phyloP scores from a whole-genome alignment of 345 rosid genomes.

The Gossypium thurberi region DNA sequence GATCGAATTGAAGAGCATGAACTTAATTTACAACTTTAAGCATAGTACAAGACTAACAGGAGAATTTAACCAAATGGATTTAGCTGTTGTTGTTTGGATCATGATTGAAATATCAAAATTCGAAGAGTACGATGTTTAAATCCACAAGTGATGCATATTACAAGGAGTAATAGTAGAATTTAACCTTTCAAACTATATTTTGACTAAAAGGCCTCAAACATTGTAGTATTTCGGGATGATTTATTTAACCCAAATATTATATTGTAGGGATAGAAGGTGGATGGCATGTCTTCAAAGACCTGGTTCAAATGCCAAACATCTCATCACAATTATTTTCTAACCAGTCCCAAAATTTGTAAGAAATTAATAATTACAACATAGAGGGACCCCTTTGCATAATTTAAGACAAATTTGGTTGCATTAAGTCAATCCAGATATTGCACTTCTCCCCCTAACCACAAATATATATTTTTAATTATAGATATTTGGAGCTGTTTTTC shows the following conservation, averaged over 20 bases:
- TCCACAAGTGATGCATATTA: rapidly evolving
- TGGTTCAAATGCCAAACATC: background rate
- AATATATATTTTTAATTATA: background rate
- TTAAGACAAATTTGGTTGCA: background rate
- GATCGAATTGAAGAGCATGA: no score
- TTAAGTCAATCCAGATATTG: background rate
- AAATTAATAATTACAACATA: background rate
- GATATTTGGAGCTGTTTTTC: background rate
- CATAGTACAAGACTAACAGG: no score
- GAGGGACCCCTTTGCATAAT: background rate
- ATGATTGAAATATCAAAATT: no score
- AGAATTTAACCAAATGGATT: no score
- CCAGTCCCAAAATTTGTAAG: background rate
- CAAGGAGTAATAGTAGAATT: no score
- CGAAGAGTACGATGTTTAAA: no score
- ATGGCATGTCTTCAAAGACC: background rate
- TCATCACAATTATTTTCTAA: background rate
- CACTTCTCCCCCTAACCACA: background rate
- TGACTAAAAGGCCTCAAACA: background rate
- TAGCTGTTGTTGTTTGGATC: no score
- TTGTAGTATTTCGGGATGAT: background rate
- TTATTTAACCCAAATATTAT: background rate
- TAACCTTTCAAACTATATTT: no score
- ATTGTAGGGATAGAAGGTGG: constrained; percentile 4
- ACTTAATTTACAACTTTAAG: no score